Evolutionary conservation across 2,329 filamentous ascomycete genomes (phyloP).

Genomic region (Diaporthe batatas): DNA sequence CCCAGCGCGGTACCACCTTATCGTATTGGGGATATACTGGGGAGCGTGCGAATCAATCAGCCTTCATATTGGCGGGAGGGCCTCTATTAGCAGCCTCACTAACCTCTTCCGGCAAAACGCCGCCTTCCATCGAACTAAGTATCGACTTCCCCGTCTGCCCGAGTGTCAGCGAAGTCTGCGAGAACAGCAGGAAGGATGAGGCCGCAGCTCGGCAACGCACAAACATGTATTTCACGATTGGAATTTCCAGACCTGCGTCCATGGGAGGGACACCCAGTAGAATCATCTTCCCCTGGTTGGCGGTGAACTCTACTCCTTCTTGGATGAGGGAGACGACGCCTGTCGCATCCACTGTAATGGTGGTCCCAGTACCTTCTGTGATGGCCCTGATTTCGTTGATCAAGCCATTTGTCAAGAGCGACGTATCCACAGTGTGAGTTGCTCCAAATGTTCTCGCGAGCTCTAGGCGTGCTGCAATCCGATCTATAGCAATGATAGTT

Average conservation of each 20-base stretch:
- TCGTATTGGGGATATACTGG: not conserved
- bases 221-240: not conserved
- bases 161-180: not conserved
- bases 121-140: not conserved
- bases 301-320: not conserved
- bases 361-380: too few species aligned
- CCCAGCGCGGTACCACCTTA: not conserved
- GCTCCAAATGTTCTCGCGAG: too few species aligned
- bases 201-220: not conserved
- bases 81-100: not conserved
- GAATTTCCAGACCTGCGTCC: not conserved
- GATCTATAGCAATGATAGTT: too few species aligned
- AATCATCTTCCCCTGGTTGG: constrained; percentile 2
- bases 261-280: not conserved
- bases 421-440: too few species aligned
- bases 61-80: too few species aligned
- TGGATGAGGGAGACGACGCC: too few species aligned
- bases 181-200: too few species aligned
- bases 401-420: too few species aligned
- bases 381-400: too few species aligned
- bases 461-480: too few species aligned
- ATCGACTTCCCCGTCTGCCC: not conserved
- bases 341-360: too few species aligned
- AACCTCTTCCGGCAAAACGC: not conserved
- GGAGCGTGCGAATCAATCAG: too few species aligned